phyloP scores from a whole-genome alignment of 2,329 filamentous ascomycete genomes.

The Botrytis elliptica region DNA sequence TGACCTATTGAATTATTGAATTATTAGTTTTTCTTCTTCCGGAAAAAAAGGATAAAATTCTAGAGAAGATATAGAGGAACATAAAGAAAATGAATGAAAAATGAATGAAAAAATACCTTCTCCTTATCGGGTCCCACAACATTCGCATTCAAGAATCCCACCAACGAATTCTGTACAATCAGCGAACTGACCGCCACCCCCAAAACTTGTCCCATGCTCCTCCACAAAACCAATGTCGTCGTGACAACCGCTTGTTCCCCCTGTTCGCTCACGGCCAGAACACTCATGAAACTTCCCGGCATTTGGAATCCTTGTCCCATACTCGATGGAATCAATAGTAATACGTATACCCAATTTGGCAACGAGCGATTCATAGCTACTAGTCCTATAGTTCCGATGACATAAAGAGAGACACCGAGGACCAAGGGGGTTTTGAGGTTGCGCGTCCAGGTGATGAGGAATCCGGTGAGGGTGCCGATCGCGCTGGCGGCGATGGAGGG shows the following conservation, averaged over 20 bases:
- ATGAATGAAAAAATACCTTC: conserved; percentile 34
- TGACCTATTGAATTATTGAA: conserved; percentile 40
- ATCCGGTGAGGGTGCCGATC: conserved; percentile 57
- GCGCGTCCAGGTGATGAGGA: conserved; percentile 59
- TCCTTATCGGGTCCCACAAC: conserved; percentile 60
- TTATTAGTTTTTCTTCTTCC: not conserved
- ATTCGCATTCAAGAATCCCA: conserved; percentile 55
- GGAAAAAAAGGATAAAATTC: not conserved
- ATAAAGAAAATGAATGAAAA: not conserved
- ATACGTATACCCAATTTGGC: conserved; percentile 52
- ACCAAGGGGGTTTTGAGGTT: conserved; percentile 59
- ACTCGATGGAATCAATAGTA: conserved; percentile 56
- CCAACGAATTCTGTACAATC: conserved; percentile 69
- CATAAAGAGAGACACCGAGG: conserved; percentile 48
- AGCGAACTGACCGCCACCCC: conserved; percentile 71
- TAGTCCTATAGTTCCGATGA: conserved; percentile 53
- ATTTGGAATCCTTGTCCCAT: conserved; percentile 64
- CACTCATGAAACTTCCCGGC: conserved; percentile 61
- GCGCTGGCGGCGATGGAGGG: conserved; percentile 57
- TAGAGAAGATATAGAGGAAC: not conserved
- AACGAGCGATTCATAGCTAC: conserved; percentile 51
- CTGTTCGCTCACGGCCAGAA: conserved; percentile 59
- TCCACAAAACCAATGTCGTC: conserved; percentile 68
- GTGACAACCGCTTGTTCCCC: conserved; percentile 67
- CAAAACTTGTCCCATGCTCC: conserved; percentile 68